A percentile compares a stretch with the other conserved stretches of the same genome.
Conservation (phyloP, 768 basidiomycete species). For the Xerocomus potaroensis region DNA sequence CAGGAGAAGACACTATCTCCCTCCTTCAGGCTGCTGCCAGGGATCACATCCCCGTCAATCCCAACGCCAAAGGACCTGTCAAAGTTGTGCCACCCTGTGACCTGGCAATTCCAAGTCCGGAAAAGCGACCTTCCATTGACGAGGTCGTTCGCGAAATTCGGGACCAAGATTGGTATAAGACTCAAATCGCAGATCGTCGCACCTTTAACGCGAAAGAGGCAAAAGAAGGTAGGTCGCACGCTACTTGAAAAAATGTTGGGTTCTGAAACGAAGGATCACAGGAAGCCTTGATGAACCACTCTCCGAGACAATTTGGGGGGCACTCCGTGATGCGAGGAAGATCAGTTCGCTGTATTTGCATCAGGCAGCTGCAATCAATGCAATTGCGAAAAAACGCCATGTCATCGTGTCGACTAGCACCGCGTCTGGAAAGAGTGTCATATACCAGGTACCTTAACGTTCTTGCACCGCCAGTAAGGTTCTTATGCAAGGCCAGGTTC, state of each 20-base stretch:
- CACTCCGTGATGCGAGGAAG: constrained; percentile 53
- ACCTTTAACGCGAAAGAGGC: constrained; percentile 51
- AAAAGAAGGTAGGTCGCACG: constrained; percentile 40
- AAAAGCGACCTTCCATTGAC: constrained; percentile 54
- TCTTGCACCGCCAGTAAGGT: neutral
- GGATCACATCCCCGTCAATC: constrained; percentile 69
- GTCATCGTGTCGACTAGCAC: constrained; percentile 90
- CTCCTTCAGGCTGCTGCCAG: constrained; percentile 64
- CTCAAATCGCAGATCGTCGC: constrained; percentile 60
- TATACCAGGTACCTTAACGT: constrained; percentile 66
- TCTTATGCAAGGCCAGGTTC: constrained; percentile 45
- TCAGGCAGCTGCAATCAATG: constrained; percentile 69
- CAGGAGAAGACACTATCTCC: constrained; percentile 53
- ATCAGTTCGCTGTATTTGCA: constrained; percentile 64
- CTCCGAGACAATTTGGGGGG: constrained; percentile 51
- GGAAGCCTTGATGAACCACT: constrained; percentile 52
- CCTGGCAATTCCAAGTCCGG: constrained; percentile 35
- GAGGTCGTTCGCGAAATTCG: constrained; percentile 55
- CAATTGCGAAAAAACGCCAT: constrained; percentile 52
- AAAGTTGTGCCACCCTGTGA: constrained; percentile 2
- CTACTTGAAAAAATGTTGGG: neutral
- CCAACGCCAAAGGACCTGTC: constrained; percentile 22
- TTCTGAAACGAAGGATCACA: constrained; percentile 15
- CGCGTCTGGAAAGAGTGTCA: constrained; percentile 85
- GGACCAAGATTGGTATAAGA: constrained; percentile 59